Base-by-base conservation (phyloP, 306 rosid genomes). In the Sesbania bispinosa region DNA sequence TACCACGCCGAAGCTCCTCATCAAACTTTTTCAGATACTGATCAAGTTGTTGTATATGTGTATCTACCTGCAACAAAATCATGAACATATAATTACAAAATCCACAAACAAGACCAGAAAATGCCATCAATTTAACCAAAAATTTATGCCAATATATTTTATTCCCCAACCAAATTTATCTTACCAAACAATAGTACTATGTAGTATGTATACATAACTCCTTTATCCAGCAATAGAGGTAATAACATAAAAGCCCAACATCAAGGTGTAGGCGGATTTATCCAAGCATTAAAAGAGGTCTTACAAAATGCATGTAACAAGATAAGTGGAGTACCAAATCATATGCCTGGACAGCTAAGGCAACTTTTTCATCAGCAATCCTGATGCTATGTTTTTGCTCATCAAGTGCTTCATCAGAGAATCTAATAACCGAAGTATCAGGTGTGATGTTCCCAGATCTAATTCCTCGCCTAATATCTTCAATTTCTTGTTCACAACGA, bases 351-450 rank as follows among this genome's bases (percentile, higher is more conserved):
- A 85, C 89, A 43, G 93, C 99, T 85, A 94, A 84, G 54, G 89
- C 74, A 35, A 94, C 96, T 77, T 94, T 94, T 81, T 94, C 97
- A 68, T 94, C 96, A 30, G 96, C 91, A 80, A 94, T 86, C 83
- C 96, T 84, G 68, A 90, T 79, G 81, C 97, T 90, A 74, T 94
- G 98, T 80, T 90, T 94, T 77, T 94, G 99, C 80, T 94, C 97
- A 81, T 94, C 99, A 80, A 91, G 92, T 32, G 96, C 96, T 72
- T 91, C 99, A 76, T 93, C 93, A 10, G 92, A 93, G 84, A 90
- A 90, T 79, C 93, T 77, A 61, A 77, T 74, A 77, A 83, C 89
- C 13, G 96, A 85, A 42, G 84, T 62, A 69, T 85, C 82, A 9
- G 88, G 88, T 16, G 87, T 81, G 80, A 86, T 82, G 76, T 85